Conservation (phyloP, 768 basidiomycete genomes). For the Pulveroboletus sp. region DNA sequence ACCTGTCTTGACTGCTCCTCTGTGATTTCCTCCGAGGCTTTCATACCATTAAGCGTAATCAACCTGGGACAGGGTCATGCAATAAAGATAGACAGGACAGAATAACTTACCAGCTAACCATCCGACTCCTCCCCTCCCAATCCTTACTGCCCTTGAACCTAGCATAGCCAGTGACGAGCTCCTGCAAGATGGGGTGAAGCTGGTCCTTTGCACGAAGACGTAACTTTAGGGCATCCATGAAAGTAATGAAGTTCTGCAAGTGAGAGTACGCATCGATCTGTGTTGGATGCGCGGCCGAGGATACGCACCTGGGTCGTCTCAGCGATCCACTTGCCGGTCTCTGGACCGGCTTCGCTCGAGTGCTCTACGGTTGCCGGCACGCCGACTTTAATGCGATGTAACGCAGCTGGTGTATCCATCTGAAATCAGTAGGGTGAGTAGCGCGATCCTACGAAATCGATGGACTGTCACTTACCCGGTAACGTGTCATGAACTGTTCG, state of each 20-base stretch:
- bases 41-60: slow-evolving; percentile 95
- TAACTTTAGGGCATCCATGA: slow-evolving; percentile 95
- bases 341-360: slow-evolving; percentile 85
- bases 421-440: slow-evolving; percentile 23
- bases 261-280: neutral
- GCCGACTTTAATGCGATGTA: slow-evolving; percentile 85
- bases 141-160: slow-evolving; percentile 93
- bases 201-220: slow-evolving; percentile 95
- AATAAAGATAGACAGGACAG: neutral
- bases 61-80: slow-evolving; percentile 48
- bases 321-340: slow-evolving; percentile 95
- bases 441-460: neutral
- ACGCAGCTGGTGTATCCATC: slow-evolving; percentile 92
- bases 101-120: slow-evolving; percentile 78
- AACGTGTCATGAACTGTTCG: slow-evolving; percentile 88
- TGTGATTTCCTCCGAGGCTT: slow-evolving; percentile 91
- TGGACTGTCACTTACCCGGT: slow-evolving; percentile 50
- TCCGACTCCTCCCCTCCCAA: slow-evolving; percentile 89
- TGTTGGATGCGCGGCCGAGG: neutral
- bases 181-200: slow-evolving; percentile 89
- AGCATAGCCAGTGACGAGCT: slow-evolving; percentile 91
- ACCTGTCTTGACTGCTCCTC: slow-evolving; percentile 95
- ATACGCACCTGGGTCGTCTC: slow-evolving; percentile 85
- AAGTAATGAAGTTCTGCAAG: slow-evolving; percentile 91
- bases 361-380: slow-evolving; percentile 98